Percentiles rank a stretch among this genome's conserved stretches.
Conservation (phyloP, 116 monocot genomes). For the Thalassia testudinum region DNA sequence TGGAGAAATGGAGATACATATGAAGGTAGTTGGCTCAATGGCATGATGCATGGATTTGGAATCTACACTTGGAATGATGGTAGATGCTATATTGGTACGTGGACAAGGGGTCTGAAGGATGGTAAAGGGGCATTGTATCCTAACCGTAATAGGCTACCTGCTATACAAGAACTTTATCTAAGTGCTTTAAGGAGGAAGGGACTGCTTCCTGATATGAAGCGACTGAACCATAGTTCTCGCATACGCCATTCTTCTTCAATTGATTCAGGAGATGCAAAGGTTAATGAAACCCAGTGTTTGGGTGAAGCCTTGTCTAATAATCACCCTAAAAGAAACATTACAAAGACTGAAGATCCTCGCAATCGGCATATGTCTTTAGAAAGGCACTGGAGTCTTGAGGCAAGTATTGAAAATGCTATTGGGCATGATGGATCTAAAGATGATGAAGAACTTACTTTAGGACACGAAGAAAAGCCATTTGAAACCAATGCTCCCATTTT, state of each 20-base stretch:
- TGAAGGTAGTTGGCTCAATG: constrained; percentile 75
- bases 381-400: constrained; percentile 91
- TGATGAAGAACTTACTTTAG: constrained; percentile 17
- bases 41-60: constrained; percentile 77
- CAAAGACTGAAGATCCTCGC: constrained; percentile 30
- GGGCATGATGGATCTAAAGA: constrained; percentile 19
- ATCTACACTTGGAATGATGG: constrained; percentile 74
- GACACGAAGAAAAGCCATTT: constrained; percentile 18
- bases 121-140: constrained; percentile 90
- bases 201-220: constrained; percentile 57
- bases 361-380: constrained; percentile 49
- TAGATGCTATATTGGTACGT: constrained; percentile 70
- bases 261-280: constrained; percentile 53
- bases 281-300: constrained; percentile 19
- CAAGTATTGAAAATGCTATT: constrained; percentile 73
- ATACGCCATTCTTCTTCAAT: constrained; percentile 73
- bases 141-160: constrained; percentile 47
- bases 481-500: constrained; percentile 44
- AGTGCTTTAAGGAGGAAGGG: constrained; percentile 63
- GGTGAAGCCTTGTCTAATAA: constrained; percentile 10
- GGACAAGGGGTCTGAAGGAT: constrained; percentile 83
- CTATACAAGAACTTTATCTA: constrained; percentile 49
- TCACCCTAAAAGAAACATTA: constrained; percentile 18
- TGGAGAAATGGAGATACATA: constrained; percentile 77
- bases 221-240: constrained; percentile 40